phyloP scores from a whole-genome alignment of 129 eudicot species.

The Tanacetum coccineum region DNA sequence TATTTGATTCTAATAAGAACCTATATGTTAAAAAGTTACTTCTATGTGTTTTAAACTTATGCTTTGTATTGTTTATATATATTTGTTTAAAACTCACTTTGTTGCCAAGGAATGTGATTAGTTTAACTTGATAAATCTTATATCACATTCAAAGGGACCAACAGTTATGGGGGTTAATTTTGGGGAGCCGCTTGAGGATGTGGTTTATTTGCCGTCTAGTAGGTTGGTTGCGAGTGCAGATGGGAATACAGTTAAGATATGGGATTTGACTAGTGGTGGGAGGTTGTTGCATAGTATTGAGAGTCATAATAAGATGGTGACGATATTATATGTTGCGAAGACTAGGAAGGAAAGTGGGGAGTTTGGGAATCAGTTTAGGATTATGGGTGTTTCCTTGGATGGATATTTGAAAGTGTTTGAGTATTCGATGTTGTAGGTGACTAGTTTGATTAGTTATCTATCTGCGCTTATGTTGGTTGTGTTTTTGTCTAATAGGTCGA shows the following conservation, averaged over 20 bases:
- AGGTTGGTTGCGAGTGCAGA: slow-evolving; percentile 86
- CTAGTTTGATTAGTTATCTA: slow-evolving; percentile 71
- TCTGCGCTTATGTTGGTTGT: slow-evolving; percentile 65
- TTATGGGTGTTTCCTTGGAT: slow-evolving; percentile 83
- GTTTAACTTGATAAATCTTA: no score
- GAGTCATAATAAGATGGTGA: slow-evolving; percentile 82
- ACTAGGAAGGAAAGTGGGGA: slow-evolving; percentile 45
- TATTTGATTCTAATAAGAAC: no score
- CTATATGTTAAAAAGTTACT: no score
- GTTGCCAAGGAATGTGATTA: no score
- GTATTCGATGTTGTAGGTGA: slow-evolving; percentile 63
- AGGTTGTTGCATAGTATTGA: slow-evolving; percentile 73
- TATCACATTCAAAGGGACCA: no score
- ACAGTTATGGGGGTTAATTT: slow-evolving; percentile 59
- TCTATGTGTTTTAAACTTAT: no score
- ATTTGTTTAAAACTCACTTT: no score
- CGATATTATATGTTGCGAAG: slow-evolving; percentile 66
- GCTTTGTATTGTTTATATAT: no score
- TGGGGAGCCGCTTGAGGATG: slow-evolving; percentile 87
- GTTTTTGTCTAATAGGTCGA: slow-evolving; percentile 66
- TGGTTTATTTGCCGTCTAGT: slow-evolving; percentile 71
- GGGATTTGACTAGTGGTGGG: slow-evolving; percentile 97
- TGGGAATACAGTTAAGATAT: slow-evolving; percentile 74
- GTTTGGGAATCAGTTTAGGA: slow-evolving; percentile 50
- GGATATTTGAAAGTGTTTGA: slow-evolving; percentile 88